phyloP scores from a whole-genome alignment of 2,329 filamentous ascomycete genomes.

The Hyphodiscus sp. region DNA sequence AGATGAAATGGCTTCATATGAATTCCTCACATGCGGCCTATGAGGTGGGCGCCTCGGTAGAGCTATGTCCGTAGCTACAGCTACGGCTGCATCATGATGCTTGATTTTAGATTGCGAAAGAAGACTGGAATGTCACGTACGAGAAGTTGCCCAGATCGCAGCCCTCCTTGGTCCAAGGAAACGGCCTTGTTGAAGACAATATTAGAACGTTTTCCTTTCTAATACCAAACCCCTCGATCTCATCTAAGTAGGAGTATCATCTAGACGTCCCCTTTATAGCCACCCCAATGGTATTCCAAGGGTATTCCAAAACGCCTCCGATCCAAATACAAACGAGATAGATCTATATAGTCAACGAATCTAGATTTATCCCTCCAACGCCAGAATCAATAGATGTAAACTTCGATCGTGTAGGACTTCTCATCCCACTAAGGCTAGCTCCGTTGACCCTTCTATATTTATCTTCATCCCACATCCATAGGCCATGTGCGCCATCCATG shows the following conservation, averaged over 20 bases:
- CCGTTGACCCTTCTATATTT: constrained; percentile 16
- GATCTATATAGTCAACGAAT: not conserved
- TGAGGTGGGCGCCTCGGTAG: no score
- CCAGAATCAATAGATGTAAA: constrained; percentile 26
- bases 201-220: not conserved
- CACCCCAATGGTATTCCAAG: not conserved
- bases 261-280: not conserved
- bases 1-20: not conserved
- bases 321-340: not conserved
- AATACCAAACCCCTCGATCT: not conserved
- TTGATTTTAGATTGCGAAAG: not conserved
- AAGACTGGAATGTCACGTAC: not conserved
- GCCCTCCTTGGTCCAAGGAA: not conserved
- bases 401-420: constrained; percentile 17
- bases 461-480: constrained; percentile 26
- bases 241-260: not conserved
- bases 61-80: no score
- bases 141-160: no score
- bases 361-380: constrained; percentile 10
- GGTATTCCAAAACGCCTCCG: not conserved
- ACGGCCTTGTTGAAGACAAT: not conserved
- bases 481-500: constrained; percentile 16
- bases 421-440: constrained; percentile 9
- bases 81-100: not conserved
- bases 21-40: not conserved